Percentiles rank a stretch among this genome's conserved stretches.
Conservation (phyloP, 345 rosid species). For the Citrus sp. region DNA sequence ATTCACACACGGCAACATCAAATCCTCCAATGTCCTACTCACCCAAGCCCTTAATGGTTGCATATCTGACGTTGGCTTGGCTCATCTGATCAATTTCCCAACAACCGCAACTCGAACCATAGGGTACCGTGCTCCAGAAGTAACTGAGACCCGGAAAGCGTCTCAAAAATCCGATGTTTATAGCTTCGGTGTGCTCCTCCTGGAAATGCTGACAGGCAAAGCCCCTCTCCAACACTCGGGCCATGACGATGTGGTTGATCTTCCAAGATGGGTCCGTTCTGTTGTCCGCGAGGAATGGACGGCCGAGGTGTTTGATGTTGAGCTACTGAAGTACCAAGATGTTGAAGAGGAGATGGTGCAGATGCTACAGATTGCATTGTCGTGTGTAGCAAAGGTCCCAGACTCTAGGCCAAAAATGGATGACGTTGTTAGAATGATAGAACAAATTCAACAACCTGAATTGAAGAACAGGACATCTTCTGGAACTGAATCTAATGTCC, state of each 20-base stretch:
- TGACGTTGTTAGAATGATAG: constrained; percentile 65
- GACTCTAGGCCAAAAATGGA: constrained; percentile 61
- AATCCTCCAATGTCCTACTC: constrained; percentile 69
- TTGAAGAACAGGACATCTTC: constrained; percentile 52
- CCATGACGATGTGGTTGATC: constrained; percentile 55
- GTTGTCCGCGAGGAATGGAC: constrained; percentile 91
- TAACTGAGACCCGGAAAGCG: constrained; percentile 52
- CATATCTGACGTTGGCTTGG: constrained; percentile 60
- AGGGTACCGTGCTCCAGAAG: constrained; percentile 80
- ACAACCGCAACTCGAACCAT: constrained; percentile 42
- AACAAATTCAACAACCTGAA: constrained; percentile 52
- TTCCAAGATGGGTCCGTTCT: constrained; percentile 85
- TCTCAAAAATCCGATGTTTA: constrained; percentile 73
- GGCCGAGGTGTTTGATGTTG: constrained; percentile 81
- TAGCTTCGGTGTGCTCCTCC: constrained; percentile 81
- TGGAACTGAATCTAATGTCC: constrained; percentile 53
- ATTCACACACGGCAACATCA: constrained; percentile 70
- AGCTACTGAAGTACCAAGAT: constrained; percentile 56
- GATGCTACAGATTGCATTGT: constrained; percentile 72
- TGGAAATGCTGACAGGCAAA: constrained; percentile 77
- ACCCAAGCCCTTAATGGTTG: constrained; percentile 54
- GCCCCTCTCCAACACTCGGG: constrained; percentile 61
- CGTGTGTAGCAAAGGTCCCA: constrained; percentile 59
- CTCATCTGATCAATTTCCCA: constrained; percentile 52
- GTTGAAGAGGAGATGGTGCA: constrained; percentile 87